Conservation (phyloP, 306 rosid species). For the Lathyrus aphaca region DNA sequence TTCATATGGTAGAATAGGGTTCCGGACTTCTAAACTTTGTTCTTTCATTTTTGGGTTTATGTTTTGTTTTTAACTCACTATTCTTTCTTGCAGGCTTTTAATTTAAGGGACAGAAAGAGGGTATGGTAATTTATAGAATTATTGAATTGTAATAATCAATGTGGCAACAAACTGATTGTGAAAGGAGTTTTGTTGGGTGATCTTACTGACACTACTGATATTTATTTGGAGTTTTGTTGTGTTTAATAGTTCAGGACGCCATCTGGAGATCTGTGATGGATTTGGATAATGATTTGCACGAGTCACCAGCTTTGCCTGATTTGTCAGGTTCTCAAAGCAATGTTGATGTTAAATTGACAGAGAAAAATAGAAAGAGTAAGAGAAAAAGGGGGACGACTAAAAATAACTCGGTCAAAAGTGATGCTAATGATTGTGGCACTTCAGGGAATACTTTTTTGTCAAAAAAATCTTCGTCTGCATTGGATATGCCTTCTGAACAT, state of each 20-base stretch:
- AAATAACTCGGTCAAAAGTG: constrained; percentile 32
- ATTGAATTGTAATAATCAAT: neutral
- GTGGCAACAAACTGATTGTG: neutral
- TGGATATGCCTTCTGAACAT: too few species aligned
- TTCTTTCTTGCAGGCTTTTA: constrained; percentile 5
- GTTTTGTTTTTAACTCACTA: constrained; percentile 14
- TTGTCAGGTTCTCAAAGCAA: constrained; percentile 22
- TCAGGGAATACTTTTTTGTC: constrained; percentile 18
- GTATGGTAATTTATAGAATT: constrained; percentile 3
- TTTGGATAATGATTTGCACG: constrained; percentile 29
- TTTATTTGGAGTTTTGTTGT: constrained; percentile 14
- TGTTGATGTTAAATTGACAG: constrained; percentile 29
- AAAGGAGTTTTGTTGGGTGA: neutral
- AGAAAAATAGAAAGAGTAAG: constrained; percentile 18
- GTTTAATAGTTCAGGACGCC: neutral
- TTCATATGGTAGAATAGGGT: neutral
- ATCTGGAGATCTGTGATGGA: constrained; percentile 26
- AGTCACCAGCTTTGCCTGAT: constrained; percentile 34
- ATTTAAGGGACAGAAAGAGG: constrained; percentile 6
- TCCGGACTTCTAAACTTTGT: constrained; percentile 11
- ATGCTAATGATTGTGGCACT: constrained; percentile 26
- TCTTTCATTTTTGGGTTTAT: constrained; percentile 5
- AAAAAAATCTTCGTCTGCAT: too few species aligned
- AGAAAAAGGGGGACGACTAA: constrained; percentile 34
- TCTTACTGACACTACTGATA: constrained; percentile 8